Conservation (phyloP, 2,329 filamentous ascomycete genomes). For the Whalleya microplaca region DNA sequence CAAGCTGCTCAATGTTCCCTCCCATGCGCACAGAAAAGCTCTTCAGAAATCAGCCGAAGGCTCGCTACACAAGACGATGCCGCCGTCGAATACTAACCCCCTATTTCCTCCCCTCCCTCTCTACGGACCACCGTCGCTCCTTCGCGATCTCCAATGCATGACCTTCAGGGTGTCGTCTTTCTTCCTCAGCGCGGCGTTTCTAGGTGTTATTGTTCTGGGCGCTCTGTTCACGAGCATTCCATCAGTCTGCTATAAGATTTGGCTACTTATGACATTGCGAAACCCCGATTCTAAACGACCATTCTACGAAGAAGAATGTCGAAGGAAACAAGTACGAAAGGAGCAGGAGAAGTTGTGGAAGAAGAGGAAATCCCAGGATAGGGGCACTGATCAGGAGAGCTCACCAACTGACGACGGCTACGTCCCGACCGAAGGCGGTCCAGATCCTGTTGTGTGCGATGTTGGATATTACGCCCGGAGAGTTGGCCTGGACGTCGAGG, state of each 20-base stretch:
- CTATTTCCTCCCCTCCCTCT: constrained; percentile 83
- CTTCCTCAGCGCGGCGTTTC: constrained; percentile 76
- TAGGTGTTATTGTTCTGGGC: constrained; percentile 75
- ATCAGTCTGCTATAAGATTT: constrained; percentile 49
- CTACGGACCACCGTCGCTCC: constrained; percentile 73
- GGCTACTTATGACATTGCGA: constrained; percentile 59
- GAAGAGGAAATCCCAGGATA: constrained; percentile 43
- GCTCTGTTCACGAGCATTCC: constrained; percentile 71
- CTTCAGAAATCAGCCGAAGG: constrained; percentile 50
- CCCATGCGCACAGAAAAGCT: constrained; percentile 38
- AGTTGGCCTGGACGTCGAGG: constrained; percentile 84
- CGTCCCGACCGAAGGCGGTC: constrained; percentile 76
- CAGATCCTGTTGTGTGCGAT: constrained; percentile 77
- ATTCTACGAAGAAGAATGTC: constrained; percentile 74
- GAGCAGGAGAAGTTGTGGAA: constrained; percentile 68
- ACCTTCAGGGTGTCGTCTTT: constrained; percentile 71
- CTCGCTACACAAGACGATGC: constrained; percentile 53
- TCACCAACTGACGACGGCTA: constrained; percentile 57
- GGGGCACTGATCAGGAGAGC: constrained; percentile 46
- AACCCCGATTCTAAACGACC: constrained; percentile 65
- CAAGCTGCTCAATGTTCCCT: constrained; percentile 10
- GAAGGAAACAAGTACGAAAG: constrained; percentile 57
- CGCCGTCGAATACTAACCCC: constrained; percentile 73
- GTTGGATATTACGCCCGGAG: constrained; percentile 84
- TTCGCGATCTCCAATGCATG: constrained; percentile 68